Conservation (phyloP, 768 basidiomycete species). For the Coprinopsis strossmayeri region DNA sequence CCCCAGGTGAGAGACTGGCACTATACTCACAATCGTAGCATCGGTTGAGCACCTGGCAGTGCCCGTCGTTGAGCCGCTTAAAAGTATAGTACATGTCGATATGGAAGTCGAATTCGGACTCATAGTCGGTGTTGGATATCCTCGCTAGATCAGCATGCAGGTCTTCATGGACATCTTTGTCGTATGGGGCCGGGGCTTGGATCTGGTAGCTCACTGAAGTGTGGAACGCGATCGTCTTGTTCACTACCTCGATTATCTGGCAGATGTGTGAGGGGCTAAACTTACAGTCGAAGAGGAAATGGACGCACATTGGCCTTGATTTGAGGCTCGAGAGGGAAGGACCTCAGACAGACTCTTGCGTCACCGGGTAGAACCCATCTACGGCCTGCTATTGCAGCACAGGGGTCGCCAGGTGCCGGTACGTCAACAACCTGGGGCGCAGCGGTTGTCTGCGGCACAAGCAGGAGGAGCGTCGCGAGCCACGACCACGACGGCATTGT, state of each 20-base stretch:
- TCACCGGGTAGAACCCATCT: slow-evolving; percentile 49
- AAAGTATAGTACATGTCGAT: slow-evolving; percentile 46
- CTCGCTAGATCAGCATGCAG: slow-evolving; percentile 41
- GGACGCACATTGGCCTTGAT: slow-evolving; percentile 44
- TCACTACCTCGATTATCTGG: slow-evolving; percentile 52
- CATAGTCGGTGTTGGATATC: slow-evolving; percentile 36
- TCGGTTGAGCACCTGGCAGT: slow-evolving; percentile 43
- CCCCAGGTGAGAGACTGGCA: slow-evolving; percentile 1
- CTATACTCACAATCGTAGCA: slow-evolving; percentile 33
- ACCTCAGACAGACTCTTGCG: slow-evolving; percentile 44
- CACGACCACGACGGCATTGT: no score
- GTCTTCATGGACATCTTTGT: slow-evolving; percentile 51
- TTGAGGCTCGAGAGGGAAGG: slow-evolving; percentile 38
- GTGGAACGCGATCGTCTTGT: slow-evolving; percentile 53
- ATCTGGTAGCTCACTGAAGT: slow-evolving; percentile 58
- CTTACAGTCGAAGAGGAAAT: neutral
- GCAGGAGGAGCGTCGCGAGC: neutral
- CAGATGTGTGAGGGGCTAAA: neutral
- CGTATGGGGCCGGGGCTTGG: slow-evolving; percentile 46
- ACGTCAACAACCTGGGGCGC: neutral
- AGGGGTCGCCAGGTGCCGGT: slow-evolving; percentile 31
- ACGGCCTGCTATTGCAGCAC: slow-evolving; percentile 44
- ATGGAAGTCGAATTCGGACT: slow-evolving; percentile 50
- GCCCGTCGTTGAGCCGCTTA: slow-evolving; percentile 52
- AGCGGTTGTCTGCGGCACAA: neutral